Conservation (phyloP, 1,139 yeast genomes). For the Suhomyces kunorum region DNA sequence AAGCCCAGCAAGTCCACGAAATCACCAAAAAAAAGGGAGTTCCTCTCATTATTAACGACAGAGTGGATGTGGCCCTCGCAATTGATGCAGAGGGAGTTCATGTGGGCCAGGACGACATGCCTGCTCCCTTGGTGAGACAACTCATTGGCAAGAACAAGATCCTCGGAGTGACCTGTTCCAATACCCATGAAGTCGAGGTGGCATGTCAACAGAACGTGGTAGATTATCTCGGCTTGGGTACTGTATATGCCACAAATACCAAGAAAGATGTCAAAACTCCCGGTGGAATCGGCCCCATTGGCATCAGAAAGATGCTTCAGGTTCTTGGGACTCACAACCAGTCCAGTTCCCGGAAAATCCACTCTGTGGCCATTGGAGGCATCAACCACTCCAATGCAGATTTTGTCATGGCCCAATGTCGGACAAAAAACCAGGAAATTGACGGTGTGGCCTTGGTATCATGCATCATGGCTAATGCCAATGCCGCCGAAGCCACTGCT, state of each 20-base stretch:
- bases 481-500: constrained; percentile 58
- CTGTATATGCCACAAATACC: constrained; percentile 74
- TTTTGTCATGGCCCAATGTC: constrained; percentile 54
- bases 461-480: constrained; percentile 70
- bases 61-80: constrained; percentile 89
- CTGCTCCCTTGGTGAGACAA: constrained; percentile 56
- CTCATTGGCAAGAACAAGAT: constrained; percentile 74
- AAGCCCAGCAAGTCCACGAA: constrained; percentile 62
- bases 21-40: constrained; percentile 60
- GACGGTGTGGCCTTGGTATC: constrained; percentile 90
- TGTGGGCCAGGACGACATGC: constrained; percentile 93
- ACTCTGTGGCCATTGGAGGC: constrained; percentile 86
- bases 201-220: constrained; percentile 58
- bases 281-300: constrained; percentile 61
- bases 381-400: constrained; percentile 65
- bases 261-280: constrained; percentile 54
- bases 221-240: constrained; percentile 88
- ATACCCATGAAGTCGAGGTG: constrained; percentile 54
- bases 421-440: constrained; percentile 47
- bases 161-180: constrained; percentile 76
- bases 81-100: constrained; percentile 91
- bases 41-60: constrained; percentile 83
- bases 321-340: constrained; percentile 44
- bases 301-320: constrained; percentile 56
- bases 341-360: constrained; percentile 30